phyloP scores from a whole-genome alignment of 75 land plant species.

The Pinus taeda region DNA sequence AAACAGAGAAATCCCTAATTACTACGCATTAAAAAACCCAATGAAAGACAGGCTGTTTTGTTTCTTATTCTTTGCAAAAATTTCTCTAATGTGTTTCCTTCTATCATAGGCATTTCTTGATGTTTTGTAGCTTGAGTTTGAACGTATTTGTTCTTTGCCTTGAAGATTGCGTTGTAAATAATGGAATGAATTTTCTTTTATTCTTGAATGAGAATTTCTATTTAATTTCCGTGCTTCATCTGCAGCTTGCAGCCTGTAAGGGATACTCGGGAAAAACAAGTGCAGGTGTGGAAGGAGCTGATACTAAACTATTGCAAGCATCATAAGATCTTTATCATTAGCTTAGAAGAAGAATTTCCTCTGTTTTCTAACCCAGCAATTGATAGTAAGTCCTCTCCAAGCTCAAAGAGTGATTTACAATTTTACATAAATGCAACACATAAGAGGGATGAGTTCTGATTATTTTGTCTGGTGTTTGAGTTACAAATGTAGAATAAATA shows the following conservation, averaged over 20 bases:
- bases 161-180: neutral
- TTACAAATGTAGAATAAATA: neutral
- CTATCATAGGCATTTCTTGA: neutral
- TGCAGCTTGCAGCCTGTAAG: slow-evolving; percentile 90
- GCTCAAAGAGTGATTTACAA: neutral
- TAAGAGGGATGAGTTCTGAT: neutral
- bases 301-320: slow-evolving; percentile 85
- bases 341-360: slow-evolving; percentile 81
- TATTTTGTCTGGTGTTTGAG: neutral
- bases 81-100: neutral
- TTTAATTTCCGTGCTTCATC: neutral
- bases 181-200: neutral
- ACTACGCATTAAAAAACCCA: neutral
- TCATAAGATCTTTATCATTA: slow-evolving; percentile 65
- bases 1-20: neutral
- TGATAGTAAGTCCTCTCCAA: slow-evolving; percentile 54
- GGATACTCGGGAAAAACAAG: slow-evolving; percentile 93
- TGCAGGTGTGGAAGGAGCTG: slow-evolving; percentile 96
- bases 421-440: neutral
- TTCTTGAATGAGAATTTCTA: neutral
- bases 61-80: neutral
- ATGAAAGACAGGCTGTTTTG: too few species aligned
- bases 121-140: neutral
- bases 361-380: slow-evolving; percentile 76
- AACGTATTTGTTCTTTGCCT: neutral